These are phyloP conservation scores for Penstemon barbatus DNA, from an alignment of 257 asterid genomes.

Conservation along the genomic window DNA sequence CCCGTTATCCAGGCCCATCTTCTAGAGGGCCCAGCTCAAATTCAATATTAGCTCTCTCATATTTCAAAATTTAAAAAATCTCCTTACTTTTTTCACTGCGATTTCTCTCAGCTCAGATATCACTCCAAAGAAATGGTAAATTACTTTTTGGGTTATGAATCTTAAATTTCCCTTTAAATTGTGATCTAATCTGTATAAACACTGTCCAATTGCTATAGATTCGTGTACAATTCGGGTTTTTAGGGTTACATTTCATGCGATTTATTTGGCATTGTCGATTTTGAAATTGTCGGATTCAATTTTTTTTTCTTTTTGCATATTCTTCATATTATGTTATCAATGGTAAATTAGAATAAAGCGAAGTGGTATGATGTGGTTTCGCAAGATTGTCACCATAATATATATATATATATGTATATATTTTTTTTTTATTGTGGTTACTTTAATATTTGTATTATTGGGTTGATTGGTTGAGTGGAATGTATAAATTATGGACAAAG, in stretches of 20 bases:
- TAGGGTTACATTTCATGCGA: not conserved
- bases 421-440: too few relatives aligned
- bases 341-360: too few relatives aligned
- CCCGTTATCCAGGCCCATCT: not conserved
- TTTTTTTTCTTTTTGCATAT: not conserved
- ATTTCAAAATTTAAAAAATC: conserved; percentile 37
- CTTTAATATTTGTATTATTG: not conserved
- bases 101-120: conserved; percentile 28
- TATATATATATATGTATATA: too few relatives aligned
- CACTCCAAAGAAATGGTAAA: conserved; percentile 34
- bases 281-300: not conserved
- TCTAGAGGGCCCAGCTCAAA: not conserved
- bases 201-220: conserved; percentile 24
- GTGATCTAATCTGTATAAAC: conserved; percentile 21
- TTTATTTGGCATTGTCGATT: not conserved
- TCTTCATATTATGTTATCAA: too few relatives aligned
- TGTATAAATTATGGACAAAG: not conserved
- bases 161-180: conserved; percentile 10
- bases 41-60: conserved; percentile 3
- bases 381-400: too few relatives aligned
- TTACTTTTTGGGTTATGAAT: not conserved
- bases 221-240: conserved; percentile 14
- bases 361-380: too few relatives aligned
- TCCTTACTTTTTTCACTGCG: conserved; percentile 17
- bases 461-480: not conserved